These are phyloP conservation scores for Ceratobasidium sp. DNA, from an alignment of 1,284 basidiomycete species.

Conservation along the genomic window DNA sequence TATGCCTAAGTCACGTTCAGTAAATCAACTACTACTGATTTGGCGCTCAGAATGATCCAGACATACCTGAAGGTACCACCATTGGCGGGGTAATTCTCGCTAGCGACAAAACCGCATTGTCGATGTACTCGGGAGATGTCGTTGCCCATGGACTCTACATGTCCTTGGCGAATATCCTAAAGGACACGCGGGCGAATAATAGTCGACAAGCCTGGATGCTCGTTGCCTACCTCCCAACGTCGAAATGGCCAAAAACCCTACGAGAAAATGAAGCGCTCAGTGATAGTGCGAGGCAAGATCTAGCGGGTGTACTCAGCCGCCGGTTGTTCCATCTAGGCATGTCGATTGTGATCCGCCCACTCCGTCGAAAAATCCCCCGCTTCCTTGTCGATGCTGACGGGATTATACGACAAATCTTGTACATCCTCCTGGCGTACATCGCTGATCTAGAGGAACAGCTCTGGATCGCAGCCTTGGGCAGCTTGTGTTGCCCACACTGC, in stretches of 20 bases:
- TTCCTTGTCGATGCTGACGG: background rate
- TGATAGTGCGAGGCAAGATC: background rate
- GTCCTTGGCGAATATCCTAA: slow-evolving; percentile 10
- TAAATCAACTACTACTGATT: background rate
- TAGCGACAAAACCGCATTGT: background rate
- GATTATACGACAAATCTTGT: background rate
- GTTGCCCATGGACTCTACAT: slow-evolving; percentile 5
- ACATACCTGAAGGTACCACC: slow-evolving; percentile 5
- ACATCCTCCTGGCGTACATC: background rate
- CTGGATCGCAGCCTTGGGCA: slow-evolving; percentile 2
- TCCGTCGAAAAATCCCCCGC: background rate
- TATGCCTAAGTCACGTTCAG: background rate
- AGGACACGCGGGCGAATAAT: background rate
- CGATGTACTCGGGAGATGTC: slow-evolving; percentile 7
- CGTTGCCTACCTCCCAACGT: slow-evolving; percentile 9
- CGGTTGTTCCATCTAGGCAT: slow-evolving; percentile 11
- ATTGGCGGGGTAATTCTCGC: background rate
- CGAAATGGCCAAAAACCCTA: slow-evolving; percentile 1
- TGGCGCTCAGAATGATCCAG: background rate
- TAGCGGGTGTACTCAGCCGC: slow-evolving; percentile 8
- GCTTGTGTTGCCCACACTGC: slow-evolving; percentile 14
- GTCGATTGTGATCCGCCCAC: background rate
- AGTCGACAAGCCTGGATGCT: slow-evolving; percentile 13
- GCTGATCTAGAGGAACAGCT: slow-evolving; percentile 18
- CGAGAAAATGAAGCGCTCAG: background rate